Evolutionary conservation across 73 alveolate species (phyloP).

Genomic region (Halteria grandinella): DNA sequence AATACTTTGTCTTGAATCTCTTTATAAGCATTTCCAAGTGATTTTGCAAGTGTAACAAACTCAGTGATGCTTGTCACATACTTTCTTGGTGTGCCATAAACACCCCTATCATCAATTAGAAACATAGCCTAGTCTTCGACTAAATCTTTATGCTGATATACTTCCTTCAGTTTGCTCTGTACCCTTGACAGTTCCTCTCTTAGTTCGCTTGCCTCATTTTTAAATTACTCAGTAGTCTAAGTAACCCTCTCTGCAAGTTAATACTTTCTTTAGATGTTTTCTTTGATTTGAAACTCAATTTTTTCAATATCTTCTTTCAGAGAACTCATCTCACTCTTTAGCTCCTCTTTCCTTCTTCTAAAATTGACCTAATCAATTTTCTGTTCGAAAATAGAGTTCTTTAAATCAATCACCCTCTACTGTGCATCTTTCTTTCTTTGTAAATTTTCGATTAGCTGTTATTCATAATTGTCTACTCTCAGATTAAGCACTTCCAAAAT

Average conservation of each 20-base stretch:
- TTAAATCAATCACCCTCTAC: background rate
- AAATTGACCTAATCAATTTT: background rate
- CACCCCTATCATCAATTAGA: conserved; percentile 17
- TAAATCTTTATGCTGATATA: conserved; percentile 19
- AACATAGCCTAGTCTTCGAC: conserved; percentile 36
- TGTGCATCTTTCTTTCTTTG: background rate
- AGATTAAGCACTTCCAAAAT: conserved; percentile 8
- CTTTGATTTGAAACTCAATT: conserved; percentile 5
- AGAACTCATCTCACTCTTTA: background rate
- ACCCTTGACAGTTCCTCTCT: background rate
- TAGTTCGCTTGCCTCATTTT: conserved; percentile 25
- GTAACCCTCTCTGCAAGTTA: conserved; percentile 6
- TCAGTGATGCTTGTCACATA: conserved; percentile 16
- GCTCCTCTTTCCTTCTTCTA: conserved; percentile 27
- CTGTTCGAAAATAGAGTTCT: conserved; percentile 20
- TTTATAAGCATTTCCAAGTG: background rate
- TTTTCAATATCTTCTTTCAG: conserved; percentile 43
- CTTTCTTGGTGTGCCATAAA: conserved; percentile 1
- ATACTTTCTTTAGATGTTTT: conserved; percentile 16
- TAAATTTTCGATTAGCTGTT: background rate
- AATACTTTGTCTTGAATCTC: conserved; percentile 1
- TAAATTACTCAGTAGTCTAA: conserved; percentile 1
- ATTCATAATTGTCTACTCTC: conserved; percentile 12
- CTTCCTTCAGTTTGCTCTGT: background rate
- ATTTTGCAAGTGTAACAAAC: conserved; percentile 16